A percentile compares a stretch with the other conserved stretches of the same genome.
These are phyloP conservation scores for Marchantia paleacea DNA, from an alignment of 225 moss, liverwort and hornwort genomes.

Conservation along the genomic window DNA sequence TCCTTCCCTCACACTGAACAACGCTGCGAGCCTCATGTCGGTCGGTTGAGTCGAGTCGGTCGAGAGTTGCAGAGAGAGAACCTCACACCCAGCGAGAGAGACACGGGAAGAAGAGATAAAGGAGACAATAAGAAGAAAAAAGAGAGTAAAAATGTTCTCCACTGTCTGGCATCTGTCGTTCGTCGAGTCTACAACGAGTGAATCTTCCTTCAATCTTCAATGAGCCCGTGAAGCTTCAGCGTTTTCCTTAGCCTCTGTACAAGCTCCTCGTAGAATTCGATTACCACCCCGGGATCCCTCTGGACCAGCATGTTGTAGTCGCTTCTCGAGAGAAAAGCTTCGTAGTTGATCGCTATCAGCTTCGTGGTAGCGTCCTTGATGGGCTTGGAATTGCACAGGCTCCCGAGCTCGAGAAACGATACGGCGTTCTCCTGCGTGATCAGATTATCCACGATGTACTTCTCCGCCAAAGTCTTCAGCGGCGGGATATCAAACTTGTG, in stretches of 20 bases:
- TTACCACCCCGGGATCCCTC: slow-evolving; percentile 50
- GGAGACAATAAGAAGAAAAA: no score
- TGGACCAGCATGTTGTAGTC: slow-evolving; percentile 57
- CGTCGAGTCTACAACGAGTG: slow-evolving; percentile 15
- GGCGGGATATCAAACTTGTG: slow-evolving; percentile 53
- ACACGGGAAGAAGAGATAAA: neutral
- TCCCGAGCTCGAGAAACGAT: slow-evolving; percentile 51
- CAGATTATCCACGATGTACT: slow-evolving; percentile 40
- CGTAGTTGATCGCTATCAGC: slow-evolving; percentile 47
- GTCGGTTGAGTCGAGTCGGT: neutral
- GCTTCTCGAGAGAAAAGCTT: slow-evolving; percentile 44
- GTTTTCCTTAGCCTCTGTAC: slow-evolving; percentile 47
- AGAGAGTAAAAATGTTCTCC: neutral
- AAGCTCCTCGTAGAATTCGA: slow-evolving; percentile 52
- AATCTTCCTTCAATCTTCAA: slow-evolving; percentile 18
- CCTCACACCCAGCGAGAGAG: neutral
- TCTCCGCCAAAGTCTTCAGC: slow-evolving; percentile 45
- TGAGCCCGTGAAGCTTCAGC: slow-evolving; percentile 42
- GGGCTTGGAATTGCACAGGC: slow-evolving; percentile 49
- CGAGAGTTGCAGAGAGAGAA: slow-evolving; percentile 10
- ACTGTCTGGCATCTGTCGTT: slow-evolving; percentile 21
- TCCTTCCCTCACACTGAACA: neutral
- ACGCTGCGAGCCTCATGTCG: neutral
- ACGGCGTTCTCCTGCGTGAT: slow-evolving; percentile 56
- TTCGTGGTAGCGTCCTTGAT: slow-evolving; percentile 54